Percentiles rank a stretch among this genome's conserved stretches.
phyloP scores from a whole-genome alignment of 2,329 filamentous ascomycete genomes.

The Hypoxylon sp. region DNA sequence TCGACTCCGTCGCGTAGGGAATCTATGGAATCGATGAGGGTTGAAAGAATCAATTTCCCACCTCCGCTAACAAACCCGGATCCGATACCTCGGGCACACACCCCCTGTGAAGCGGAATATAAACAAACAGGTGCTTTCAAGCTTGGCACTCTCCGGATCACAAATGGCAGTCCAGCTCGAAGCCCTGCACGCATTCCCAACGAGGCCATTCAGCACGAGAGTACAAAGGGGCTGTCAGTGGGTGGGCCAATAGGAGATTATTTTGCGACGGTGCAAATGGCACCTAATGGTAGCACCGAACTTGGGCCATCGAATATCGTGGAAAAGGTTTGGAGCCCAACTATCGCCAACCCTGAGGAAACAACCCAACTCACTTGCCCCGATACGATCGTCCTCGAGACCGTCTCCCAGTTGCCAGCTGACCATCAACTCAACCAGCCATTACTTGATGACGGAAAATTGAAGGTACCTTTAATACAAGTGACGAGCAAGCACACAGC shows the following conservation, averaged over 20 bases:
- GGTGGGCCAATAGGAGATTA: slow-evolving; percentile 24
- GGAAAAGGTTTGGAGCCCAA: slow-evolving; percentile 13
- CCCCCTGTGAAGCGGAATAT: slow-evolving; percentile 68
- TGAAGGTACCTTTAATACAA: slow-evolving; percentile 53
- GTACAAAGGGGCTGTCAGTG: background rate
- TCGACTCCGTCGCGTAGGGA: slow-evolving; percentile 42
- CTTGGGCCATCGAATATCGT: background rate
- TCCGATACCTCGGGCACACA: slow-evolving; percentile 55
- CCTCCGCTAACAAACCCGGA: slow-evolving; percentile 42
- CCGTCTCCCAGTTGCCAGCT: slow-evolving; percentile 35
- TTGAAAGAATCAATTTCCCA: slow-evolving; percentile 41
- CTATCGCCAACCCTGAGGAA: background rate
- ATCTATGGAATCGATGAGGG: slow-evolving; percentile 38
- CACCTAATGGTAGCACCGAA: background rate
- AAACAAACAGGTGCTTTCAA: slow-evolving; percentile 71
- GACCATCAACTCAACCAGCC: slow-evolving; percentile 52
- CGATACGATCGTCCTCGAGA: slow-evolving; percentile 7
- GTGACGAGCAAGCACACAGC: slow-evolving; percentile 63
- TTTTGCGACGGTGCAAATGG: slow-evolving; percentile 23
- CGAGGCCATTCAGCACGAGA: slow-evolving; percentile 13
- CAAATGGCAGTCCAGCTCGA: slow-evolving; percentile 68
- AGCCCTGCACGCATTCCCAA: slow-evolving; percentile 51
- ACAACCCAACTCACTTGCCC: background rate
- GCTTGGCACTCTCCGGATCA: slow-evolving; percentile 71
- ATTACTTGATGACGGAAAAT: slow-evolving; percentile 50